Conservation (phyloP, 371 early-diverging fungal species). For the Actinomortierella ambigua region DNA sequence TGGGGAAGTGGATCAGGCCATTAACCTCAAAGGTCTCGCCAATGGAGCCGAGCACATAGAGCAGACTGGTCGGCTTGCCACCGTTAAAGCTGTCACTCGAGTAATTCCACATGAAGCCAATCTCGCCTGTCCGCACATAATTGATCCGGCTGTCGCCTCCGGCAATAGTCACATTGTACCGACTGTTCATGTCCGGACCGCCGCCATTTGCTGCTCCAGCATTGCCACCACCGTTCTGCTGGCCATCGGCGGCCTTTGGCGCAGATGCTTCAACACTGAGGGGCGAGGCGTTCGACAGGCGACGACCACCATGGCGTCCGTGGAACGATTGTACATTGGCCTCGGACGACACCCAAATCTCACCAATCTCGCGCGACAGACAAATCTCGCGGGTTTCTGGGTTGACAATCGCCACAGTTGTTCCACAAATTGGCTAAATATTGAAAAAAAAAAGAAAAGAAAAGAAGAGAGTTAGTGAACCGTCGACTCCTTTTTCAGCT, state of each 20-base stretch:
- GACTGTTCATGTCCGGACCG: slow-evolving; percentile 33
- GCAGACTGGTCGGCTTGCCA: slow-evolving; percentile 58
- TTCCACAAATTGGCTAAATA: slow-evolving; percentile 51
- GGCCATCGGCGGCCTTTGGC: too few species aligned
- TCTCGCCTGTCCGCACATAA: slow-evolving; percentile 85
- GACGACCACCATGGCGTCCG: slow-evolving; percentile 38
- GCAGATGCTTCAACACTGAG: slow-evolving; percentile 29
- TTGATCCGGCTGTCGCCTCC: slow-evolving; percentile 67
- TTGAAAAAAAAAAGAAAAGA: background rate
- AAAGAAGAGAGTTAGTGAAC: too few species aligned
- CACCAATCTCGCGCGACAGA: slow-evolving; percentile 77
- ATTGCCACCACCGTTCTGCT: too few species aligned
- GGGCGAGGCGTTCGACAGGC: slow-evolving; percentile 31
- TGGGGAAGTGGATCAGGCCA: slow-evolving; percentile 73
- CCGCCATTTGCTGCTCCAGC: too few species aligned
- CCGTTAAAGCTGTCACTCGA: slow-evolving; percentile 46
- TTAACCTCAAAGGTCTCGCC: slow-evolving; percentile 73
- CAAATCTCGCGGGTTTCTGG: slow-evolving; percentile 70
- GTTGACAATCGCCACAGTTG: slow-evolving; percentile 86
- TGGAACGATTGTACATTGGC: slow-evolving; percentile 58
- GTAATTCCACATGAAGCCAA: slow-evolving; percentile 81
- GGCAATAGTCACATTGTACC: slow-evolving; percentile 53
- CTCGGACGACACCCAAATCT: slow-evolving; percentile 87
- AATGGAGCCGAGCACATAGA: slow-evolving; percentile 81
- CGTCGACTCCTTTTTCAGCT: too few species aligned